Conservation (phyloP, 1,284 basidiomycete genomes). For the Ganoderma sinense region DNA sequence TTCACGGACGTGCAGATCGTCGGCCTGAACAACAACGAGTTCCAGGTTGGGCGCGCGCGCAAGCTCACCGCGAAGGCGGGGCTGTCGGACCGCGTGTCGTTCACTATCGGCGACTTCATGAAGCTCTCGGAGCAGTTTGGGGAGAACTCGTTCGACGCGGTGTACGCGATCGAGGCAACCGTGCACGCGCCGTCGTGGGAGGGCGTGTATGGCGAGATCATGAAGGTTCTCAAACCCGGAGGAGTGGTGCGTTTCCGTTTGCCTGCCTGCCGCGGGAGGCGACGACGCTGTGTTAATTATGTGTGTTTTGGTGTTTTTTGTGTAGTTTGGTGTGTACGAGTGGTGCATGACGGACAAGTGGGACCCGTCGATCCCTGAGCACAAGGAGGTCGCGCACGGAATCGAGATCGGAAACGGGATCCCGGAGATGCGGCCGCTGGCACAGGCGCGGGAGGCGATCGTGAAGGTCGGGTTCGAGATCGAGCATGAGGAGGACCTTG, state of each 20-base stretch:
- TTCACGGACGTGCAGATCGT: slow-evolving; percentile 90
- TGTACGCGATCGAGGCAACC: slow-evolving; percentile 98
- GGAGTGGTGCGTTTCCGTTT: slow-evolving; percentile 74
- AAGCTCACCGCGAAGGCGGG: slow-evolving; percentile 87
- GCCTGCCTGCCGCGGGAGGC: background rate
- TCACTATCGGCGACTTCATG: slow-evolving; percentile 97
- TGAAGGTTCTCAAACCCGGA: slow-evolving; percentile 96
- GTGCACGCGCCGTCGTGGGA: slow-evolving; percentile 96
- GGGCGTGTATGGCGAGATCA: slow-evolving; percentile 94
- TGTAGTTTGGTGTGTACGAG: slow-evolving; percentile 95
- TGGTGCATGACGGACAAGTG: slow-evolving; percentile 99
- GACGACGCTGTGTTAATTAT: background rate
- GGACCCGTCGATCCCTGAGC: slow-evolving; percentile 87
- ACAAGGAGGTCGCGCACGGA: slow-evolving; percentile 92
- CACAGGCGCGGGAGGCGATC: slow-evolving; percentile 80
- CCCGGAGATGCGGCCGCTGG: slow-evolving; percentile 92
- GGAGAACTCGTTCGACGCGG: slow-evolving; percentile 94
- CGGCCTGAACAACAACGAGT: slow-evolving; percentile 97
- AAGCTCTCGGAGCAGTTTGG: slow-evolving; percentile 93
- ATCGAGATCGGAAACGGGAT: slow-evolving; percentile 97
- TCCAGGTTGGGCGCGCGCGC: slow-evolving; percentile 89
- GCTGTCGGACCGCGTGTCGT: slow-evolving; percentile 81
- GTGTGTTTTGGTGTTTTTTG: slow-evolving; percentile 89
- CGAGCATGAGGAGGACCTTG: slow-evolving; percentile 94
- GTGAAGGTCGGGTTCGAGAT: slow-evolving; percentile 90